Evolutionary conservation across 23 red algal species (phyloP).

Genomic region (Gracilaria vermiculophylla): DNA sequence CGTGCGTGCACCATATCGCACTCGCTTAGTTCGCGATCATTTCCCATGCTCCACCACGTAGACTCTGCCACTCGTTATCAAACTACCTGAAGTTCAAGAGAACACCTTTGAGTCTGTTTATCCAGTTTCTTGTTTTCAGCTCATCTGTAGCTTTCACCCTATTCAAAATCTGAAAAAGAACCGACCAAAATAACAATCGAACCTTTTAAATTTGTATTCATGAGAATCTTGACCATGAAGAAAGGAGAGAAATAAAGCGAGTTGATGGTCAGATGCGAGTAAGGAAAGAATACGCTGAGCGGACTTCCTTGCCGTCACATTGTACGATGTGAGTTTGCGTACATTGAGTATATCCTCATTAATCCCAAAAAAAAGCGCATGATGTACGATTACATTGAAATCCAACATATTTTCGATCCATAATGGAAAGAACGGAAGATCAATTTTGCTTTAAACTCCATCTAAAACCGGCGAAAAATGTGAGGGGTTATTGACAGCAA

Average conservation of each 20-base stretch:
- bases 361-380: not conserved
- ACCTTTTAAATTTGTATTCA: no score
- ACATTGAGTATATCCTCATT: not conserved
- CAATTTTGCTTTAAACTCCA: not conserved
- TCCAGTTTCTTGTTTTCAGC: no score
- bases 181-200: no score
- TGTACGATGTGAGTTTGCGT: not conserved
- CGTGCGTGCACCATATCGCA: no score
- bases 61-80: no score
- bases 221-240: not conserved
- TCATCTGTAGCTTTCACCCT: no score
- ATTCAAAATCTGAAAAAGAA: no score
- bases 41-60: no score
- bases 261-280: not conserved
- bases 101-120: no score
- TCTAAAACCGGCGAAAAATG: not conserved
- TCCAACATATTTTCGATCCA: not conserved
- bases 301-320: not conserved
- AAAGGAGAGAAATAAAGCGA: not conserved
- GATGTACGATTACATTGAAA: not conserved
- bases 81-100: not conserved
- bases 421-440: not conserved
- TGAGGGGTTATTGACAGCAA: not conserved
- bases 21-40: no score
- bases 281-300: not conserved